Evolutionary conservation across 441 rosid genomes (phyloP).

Genomic region (Hura crepitans): DNA sequence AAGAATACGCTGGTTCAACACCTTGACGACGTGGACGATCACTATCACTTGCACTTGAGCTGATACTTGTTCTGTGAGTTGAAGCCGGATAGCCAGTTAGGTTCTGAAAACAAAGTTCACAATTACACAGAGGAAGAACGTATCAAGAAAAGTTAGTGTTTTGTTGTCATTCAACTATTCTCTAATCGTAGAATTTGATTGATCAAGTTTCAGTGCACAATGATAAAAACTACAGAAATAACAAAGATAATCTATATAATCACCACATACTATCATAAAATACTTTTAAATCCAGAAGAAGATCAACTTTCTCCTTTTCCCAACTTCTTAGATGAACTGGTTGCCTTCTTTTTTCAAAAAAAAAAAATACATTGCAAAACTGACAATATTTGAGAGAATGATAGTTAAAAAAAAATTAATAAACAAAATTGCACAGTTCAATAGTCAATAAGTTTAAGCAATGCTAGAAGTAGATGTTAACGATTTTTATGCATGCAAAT

Average conservation of each 20-base stretch:
- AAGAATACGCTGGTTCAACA: constrained; percentile 81
- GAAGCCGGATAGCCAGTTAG: constrained; percentile 54
- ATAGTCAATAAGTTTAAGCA: too few relatives aligned
- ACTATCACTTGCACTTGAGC: constrained; percentile 69
- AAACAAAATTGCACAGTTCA: background rate
- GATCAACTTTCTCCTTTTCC: background rate
- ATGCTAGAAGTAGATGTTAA: too few relatives aligned
- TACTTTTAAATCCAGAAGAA: background rate
- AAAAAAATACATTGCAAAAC: background rate
- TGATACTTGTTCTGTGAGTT: constrained; percentile 69
- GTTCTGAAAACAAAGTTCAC: constrained; percentile 49
- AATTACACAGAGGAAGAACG: background rate
- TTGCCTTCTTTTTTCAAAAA: background rate
- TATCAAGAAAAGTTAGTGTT: background rate
- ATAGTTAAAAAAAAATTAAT: background rate
- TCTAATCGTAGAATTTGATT: background rate
- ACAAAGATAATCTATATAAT: background rate
- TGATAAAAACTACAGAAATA: background rate
- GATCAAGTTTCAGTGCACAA: background rate
- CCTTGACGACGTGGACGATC: constrained; percentile 54
- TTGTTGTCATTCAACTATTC: constrained; percentile 6
- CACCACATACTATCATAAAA: background rate
- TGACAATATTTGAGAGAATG: background rate
- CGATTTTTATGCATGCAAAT: background rate
- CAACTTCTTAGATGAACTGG: too few relatives aligned